Evolutionary conservation across 306 rosid species (phyloP).

Genomic region (Datisca glomerata): DNA sequence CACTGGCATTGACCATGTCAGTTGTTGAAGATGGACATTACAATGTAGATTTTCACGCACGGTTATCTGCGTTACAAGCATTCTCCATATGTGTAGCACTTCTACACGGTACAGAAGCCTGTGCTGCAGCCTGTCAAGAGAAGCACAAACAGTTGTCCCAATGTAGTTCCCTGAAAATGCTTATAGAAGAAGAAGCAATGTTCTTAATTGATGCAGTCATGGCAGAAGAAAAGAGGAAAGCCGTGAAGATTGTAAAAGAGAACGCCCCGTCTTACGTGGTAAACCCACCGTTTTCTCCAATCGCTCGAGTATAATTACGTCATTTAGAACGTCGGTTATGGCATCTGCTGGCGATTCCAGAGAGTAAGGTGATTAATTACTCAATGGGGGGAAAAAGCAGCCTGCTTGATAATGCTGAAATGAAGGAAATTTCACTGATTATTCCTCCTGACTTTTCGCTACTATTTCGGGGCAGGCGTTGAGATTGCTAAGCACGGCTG

Average conservation of each 20-base stretch:
- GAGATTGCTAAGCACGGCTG: slow-evolving; percentile 1
- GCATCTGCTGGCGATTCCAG: slow-evolving; percentile 9
- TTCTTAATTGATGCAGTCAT: slow-evolving; percentile 45
- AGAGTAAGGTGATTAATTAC: slow-evolving; percentile 7
- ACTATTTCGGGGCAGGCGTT: neutral
- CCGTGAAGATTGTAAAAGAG: slow-evolving; percentile 37
- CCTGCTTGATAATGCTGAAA: slow-evolving; percentile 9
- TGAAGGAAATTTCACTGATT: slow-evolving; percentile 8
- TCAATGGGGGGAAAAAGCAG: neutral
- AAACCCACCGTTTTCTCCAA: slow-evolving; percentile 82
- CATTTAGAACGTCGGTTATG: slow-evolving; percentile 5
- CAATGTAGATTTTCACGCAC: slow-evolving; percentile 83
- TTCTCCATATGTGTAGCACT: slow-evolving; percentile 80
- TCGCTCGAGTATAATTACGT: slow-evolving; percentile 42
- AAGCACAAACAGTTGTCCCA: slow-evolving; percentile 34
- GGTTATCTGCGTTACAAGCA: slow-evolving; percentile 72
- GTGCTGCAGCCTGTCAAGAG: slow-evolving; percentile 14
- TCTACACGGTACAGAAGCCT: slow-evolving; percentile 57
- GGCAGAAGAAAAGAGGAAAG: slow-evolving; percentile 34
- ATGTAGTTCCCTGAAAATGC: slow-evolving; percentile 54
- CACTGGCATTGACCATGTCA: slow-evolving; percentile 63
- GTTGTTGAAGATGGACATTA: slow-evolving; percentile 63
- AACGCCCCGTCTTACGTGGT: slow-evolving; percentile 42
- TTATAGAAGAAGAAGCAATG: slow-evolving; percentile 56
- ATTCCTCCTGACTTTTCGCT: slow-evolving; percentile 1